Percentiles rank a stretch among this genome's conserved stretches.
phyloP scores from a whole-genome alignment of 1,284 basidiomycete genomes.

The Trichosporon sp. region DNA sequence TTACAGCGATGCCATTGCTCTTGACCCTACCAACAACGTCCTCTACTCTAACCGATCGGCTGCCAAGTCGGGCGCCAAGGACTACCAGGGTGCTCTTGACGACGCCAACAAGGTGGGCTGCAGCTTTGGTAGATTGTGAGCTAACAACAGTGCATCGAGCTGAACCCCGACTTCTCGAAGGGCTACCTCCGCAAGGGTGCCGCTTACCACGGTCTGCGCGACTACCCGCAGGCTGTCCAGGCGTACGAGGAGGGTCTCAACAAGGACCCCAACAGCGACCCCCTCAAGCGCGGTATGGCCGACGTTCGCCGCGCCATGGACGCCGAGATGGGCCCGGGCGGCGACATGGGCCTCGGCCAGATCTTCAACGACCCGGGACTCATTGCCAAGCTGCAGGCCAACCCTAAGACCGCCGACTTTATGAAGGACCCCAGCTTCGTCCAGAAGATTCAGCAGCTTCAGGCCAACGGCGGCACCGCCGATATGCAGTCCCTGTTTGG shows the following conservation, averaged over 20 bases:
- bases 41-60: conserved; percentile 93
- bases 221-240: conserved; percentile 78
- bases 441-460: conserved; percentile 61
- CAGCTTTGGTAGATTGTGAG: neutral
- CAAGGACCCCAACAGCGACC: conserved; percentile 73
- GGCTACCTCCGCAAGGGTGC: conserved; percentile 92
- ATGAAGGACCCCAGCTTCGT: conserved; percentile 81
- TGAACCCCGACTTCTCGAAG: conserved; percentile 84
- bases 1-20: conserved; percentile 82
- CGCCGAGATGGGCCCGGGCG: conserved; percentile 48
- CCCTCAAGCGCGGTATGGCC: conserved; percentile 80
- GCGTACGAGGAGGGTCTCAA: conserved; percentile 70
- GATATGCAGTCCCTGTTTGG: conserved; percentile 61
- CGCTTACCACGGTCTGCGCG: conserved; percentile 81
- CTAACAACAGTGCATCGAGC: conserved; percentile 62
- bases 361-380: conserved; percentile 85
- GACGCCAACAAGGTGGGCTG: conserved; percentile 83
- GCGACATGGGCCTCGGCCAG: conserved; percentile 66
- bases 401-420: conserved; percentile 82
- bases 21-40: conserved; percentile 83
- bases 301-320: conserved; percentile 74
- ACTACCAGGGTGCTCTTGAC: conserved; percentile 74
- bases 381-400: conserved; percentile 76
- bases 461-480: conserved; percentile 51
- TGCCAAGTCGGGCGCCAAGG: conserved; percentile 78